These are phyloP conservation scores for Xylaria bambusicola DNA, from an alignment of 495 filamentous ascomycete species.

Conservation along the genomic window DNA sequence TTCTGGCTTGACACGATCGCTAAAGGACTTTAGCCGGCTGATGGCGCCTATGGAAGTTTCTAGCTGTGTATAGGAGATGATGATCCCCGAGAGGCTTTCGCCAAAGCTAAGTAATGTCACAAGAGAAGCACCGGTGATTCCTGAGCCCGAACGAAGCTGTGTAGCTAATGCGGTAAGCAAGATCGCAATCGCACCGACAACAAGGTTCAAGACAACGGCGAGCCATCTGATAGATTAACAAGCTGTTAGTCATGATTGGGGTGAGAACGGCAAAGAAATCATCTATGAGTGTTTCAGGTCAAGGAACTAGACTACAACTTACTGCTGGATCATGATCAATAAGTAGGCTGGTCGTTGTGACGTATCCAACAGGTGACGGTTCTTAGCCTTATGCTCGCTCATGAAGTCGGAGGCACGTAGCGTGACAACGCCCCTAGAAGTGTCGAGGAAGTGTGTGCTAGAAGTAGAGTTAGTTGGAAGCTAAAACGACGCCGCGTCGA, in stretches of 20 bases:
- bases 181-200: conserved; percentile 40
- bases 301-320: too few species aligned
- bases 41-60: conserved; percentile 46
- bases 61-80: conserved; percentile 32
- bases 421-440: too few species aligned
- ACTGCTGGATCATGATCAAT: conserved; percentile 42
- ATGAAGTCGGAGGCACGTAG: conserved; percentile 26
- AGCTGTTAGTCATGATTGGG: too few species aligned
- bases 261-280: too few species aligned
- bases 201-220: conserved; percentile 37
- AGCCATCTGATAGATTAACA: conserved; percentile 44
- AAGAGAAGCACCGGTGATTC: conserved; percentile 56
- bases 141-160: conserved; percentile 41
- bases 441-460: too few species aligned
- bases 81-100: conserved; percentile 24
- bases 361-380: conserved; percentile 38
- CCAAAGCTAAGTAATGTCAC: conserved; percentile 36
- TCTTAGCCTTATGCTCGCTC: conserved; percentile 43
- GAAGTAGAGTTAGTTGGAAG: too few species aligned
- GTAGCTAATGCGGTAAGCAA: conserved; percentile 38
- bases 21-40: conserved; percentile 35
- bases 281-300: too few species aligned
- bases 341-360: conserved; percentile 50
- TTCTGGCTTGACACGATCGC: conserved; percentile 22
- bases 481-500: too few species aligned